Evolutionary conservation across 495 filamentous ascomycete species (phyloP), one percentile per base, ranked within the genome.

Genomic region (Penicillium coprophilum): DNA sequence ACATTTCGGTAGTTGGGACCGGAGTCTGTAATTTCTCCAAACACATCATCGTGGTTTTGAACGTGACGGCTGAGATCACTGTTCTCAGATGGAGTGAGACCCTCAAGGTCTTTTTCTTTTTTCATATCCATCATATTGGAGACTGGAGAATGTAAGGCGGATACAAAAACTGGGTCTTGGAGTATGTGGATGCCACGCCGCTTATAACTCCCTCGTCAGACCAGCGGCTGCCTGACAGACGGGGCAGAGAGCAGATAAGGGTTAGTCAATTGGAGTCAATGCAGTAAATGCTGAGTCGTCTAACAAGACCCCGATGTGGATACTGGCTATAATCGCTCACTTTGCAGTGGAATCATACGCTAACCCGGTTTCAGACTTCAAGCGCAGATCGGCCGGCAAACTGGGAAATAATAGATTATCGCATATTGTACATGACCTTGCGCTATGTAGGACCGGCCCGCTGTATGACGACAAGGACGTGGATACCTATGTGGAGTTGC

Each of bases 1-100:
- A 56, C 53, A 28, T 40, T 49, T 19, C 53, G 53, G 31, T 56
- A 56, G 20, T 56, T 56, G 2, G 53, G 53, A 0, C 53, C 53
- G 17, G 28, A 15, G 15, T 56, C 45, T 11, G 44, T 49, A 17
- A 49, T 40, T 9, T 56, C 45, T 38, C 53, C 53, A 49, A 56
- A 56, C 7, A 56, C 53, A 56, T 49, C 53, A 31, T 56, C 53
- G 20, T 56, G 46, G 10, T 23, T 24, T 1, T 23, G 20, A 13
- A 24, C 19, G 9, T 19, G n/a, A 21, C 11, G 8, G 0, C 27
- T 11, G 17, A 40, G 0, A 7, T 51, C 49, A 12, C 13, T 1
- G 13, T 23, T 23, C 1, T 28, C 1, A n/a, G 43, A 13, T 7
- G 21, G 13, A 43, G 15, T 28, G 4, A 53, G 40, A 17, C 51